These are phyloP conservation scores for Fagus crenata DNA, from an alignment of 306 rosid species.

Conservation along the genomic window DNA sequence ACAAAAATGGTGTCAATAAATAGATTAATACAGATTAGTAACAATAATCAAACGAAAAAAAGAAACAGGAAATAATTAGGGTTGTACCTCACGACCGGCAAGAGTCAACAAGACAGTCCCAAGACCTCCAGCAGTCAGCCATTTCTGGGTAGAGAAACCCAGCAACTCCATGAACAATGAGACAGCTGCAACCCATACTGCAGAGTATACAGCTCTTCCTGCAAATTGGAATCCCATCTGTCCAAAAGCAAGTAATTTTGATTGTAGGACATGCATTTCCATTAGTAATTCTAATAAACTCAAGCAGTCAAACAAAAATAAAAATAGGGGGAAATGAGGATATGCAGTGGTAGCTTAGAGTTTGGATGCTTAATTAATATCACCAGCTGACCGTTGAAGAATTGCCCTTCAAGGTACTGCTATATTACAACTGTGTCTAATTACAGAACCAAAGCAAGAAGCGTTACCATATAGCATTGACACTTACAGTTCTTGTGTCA, in stretches of 20 bases:
- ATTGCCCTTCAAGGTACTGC: slow-evolving; percentile 11
- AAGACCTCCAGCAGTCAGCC: slow-evolving; percentile 99
- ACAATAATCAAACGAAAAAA: slow-evolving; percentile 5
- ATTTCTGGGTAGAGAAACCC: slow-evolving; percentile 92
- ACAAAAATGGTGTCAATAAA: slow-evolving; percentile 20
- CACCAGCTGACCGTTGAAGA: slow-evolving; percentile 1
- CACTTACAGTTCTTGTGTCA: slow-evolving; percentile 75
- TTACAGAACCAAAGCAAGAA: not conserved
- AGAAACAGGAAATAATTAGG: slow-evolving; percentile 9
- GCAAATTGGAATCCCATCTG: slow-evolving; percentile 99
- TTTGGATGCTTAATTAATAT: slow-evolving; percentile 19
- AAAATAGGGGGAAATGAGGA: not conserved
- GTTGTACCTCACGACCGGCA: slow-evolving; percentile 92
- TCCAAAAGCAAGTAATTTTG: slow-evolving; percentile 25
- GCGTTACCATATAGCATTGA: slow-evolving; percentile 11
- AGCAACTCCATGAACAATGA: slow-evolving; percentile 91
- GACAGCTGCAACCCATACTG: slow-evolving; percentile 94
- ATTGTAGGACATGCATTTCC: slow-evolving; percentile 18
- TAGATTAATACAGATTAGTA: not conserved
- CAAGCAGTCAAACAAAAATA: not conserved
- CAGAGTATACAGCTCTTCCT: slow-evolving; percentile 85
- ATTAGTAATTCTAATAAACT: slow-evolving; percentile 9
- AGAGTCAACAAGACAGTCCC: slow-evolving; percentile 96
- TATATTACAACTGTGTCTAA: slow-evolving; percentile 11
- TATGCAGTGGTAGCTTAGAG: slow-evolving; percentile 8